Percentiles rank a stretch among this genome's conserved stretches.
These are phyloP conservation scores for Sarcomyxa edulis DNA, from an alignment of 768 basidiomycete species.

Conservation along the genomic window DNA sequence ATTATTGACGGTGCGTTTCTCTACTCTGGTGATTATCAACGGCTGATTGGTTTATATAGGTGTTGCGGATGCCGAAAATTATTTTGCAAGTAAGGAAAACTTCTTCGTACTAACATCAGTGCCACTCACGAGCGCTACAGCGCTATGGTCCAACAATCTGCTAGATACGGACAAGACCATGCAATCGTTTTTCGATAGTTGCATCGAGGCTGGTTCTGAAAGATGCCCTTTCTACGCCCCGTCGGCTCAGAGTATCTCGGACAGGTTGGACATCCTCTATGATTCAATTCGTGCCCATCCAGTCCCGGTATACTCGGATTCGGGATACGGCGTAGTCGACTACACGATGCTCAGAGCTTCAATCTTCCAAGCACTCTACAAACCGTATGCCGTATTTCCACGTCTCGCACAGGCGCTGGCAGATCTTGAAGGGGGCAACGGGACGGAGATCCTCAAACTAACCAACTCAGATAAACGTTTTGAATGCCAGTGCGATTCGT, in stretches of 20 bases:
- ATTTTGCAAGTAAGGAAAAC: constrained; percentile 15
- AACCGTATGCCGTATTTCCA: constrained; percentile 14
- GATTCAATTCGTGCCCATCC: constrained; percentile 12
- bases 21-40: too few relatives aligned
- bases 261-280: constrained; percentile 12
- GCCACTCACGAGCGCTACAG: constrained; percentile 1
- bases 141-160: constrained; percentile 13
- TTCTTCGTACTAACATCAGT: background rate
- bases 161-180: constrained; percentile 17
- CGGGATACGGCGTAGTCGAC: constrained; percentile 19
- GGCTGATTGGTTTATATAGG: too few relatives aligned
- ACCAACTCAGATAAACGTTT: constrained; percentile 1
- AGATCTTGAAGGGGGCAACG: constrained; percentile 20
- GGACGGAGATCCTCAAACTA: constrained; percentile 11
- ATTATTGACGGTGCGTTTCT: constrained; percentile 22
- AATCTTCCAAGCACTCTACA: constrained; percentile 17
- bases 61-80: constrained; percentile 19
- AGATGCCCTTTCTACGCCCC: constrained; percentile 18
- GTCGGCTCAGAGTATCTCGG: constrained; percentile 11
- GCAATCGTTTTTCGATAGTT: constrained; percentile 16
- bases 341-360: constrained; percentile 11
- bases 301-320: constrained; percentile 11
- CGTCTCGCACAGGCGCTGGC: constrained; percentile 15
- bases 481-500: constrained; percentile 6
- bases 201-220: constrained; percentile 14